Evolutionary conservation across 2,329 filamentous ascomycete genomes (phyloP), one percentile per base, ranked within the genome.

Genomic region (Diaporthe amygdali): DNA sequence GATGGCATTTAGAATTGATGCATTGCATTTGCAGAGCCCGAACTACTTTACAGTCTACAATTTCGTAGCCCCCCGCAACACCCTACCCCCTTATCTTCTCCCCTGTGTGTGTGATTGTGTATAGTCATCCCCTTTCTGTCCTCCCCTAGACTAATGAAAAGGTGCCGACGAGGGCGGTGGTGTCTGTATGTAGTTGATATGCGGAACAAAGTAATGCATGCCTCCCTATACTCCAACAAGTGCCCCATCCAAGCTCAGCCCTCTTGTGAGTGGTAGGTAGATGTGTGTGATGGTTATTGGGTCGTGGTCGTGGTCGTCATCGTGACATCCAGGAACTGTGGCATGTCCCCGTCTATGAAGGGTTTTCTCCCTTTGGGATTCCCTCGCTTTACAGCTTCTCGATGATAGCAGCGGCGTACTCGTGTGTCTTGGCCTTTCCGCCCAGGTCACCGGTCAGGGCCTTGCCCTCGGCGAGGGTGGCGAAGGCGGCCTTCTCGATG

Each of bases 401-500:
- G 84, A 98, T 98, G 81, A 99, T 98, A 77, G 96, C 96, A 73
- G 89, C 89, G 71, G 96, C 94, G 84, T 97, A 99, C 87, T 99
- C 94, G 85, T 92, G 87, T 72, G 96, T 99, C 91, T 97, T 97
- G 79, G 96, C 90, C 88, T 95, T 97, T 82, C 96, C 96, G 78
- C 96, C 96, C 78, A 99, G 88, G 84, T 99, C 96, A 79, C 96
- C 96, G 41, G 96, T 99, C 83, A 99, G 91, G 74, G 91, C 88
- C 92, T 98, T 98, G 87, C 96, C 96, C 89, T 99, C 95, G 73
- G 95, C 93, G 76, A 99, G 90, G 73, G 95, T 97, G 82, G 93
- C 94, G 84, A 99, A 98, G 81, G 96, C 97, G 76, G 96, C 96
- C 84, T 90, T 93, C 89, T 98, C 94, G 81, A 99, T 98, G 83